These are phyloP conservation scores for Leccinum pallidistipes DNA, from an alignment of 1,284 basidiomycete species.

Conservation along the genomic window DNA sequence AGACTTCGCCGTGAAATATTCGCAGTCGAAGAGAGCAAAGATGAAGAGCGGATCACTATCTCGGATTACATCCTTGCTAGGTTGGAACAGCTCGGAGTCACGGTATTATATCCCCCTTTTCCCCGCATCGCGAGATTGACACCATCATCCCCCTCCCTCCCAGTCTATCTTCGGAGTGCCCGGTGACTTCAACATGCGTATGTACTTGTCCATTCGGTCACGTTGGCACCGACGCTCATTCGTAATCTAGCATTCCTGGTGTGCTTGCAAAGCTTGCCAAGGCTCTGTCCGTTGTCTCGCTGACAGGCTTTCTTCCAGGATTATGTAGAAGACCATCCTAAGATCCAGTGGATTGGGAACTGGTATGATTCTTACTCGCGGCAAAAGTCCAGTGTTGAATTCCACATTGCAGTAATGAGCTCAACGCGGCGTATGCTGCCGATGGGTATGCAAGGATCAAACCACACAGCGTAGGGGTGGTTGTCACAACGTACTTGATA, in stretches of 20 bases:
- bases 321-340: constrained; percentile 79
- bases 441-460: constrained; percentile 93
- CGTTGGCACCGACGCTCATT: not conserved
- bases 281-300: not conserved
- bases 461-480: constrained; percentile 66
- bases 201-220: constrained; percentile 2
- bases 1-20: constrained; percentile 56
- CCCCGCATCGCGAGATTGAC: not conserved
- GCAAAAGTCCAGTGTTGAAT: constrained; percentile 1
- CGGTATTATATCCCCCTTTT: constrained; percentile 45
- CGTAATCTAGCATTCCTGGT: constrained; percentile 50
- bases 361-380: constrained; percentile 50
- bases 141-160: constrained; percentile 2
- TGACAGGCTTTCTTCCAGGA: constrained; percentile 49
- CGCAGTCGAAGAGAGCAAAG: constrained; percentile 30
- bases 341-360: constrained; percentile 88
- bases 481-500: constrained; percentile 69
- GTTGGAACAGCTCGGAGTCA: constrained; percentile 66
- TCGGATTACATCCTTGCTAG: constrained; percentile 73
- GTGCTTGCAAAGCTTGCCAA: constrained; percentile 19
- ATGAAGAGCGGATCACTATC: constrained; percentile 54
- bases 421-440: constrained; percentile 89
- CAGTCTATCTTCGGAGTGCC: constrained; percentile 86
- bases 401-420: constrained; percentile 63
- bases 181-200: constrained; percentile 89